phyloP scores from a whole-genome alignment of 2,329 filamentous ascomycete species.

The Trichoderma sp. region DNA sequence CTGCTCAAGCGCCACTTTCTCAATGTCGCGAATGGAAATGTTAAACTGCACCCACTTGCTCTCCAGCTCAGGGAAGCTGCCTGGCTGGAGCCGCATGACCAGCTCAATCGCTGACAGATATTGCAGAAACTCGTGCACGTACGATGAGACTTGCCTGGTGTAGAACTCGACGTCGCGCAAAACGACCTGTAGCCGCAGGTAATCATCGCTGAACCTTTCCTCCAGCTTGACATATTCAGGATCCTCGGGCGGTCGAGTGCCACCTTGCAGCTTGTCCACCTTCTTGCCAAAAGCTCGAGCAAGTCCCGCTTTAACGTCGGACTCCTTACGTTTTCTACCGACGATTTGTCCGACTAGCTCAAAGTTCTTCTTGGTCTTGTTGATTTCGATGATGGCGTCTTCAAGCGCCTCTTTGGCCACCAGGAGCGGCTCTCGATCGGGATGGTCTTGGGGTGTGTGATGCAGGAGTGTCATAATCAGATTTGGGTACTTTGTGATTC shows the following conservation, averaged over 20 bases:
- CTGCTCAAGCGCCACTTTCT: conserved; percentile 76
- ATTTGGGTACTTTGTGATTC: conserved; percentile 89
- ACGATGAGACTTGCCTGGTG: conserved; percentile 73
- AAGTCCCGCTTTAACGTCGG: conserved; percentile 78
- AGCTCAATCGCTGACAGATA: conserved; percentile 80
- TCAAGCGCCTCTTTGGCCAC: conserved; percentile 53
- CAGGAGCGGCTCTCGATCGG: conserved; percentile 67
- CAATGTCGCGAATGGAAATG: conserved; percentile 79
- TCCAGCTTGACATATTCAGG: conserved; percentile 74
- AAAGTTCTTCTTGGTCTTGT: conserved; percentile 92
- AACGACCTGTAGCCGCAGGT: conserved; percentile 86
- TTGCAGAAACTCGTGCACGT: conserved; percentile 76
- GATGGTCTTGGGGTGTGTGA: conserved; percentile 76
- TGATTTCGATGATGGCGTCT: conserved; percentile 77
- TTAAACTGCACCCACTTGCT: conserved; percentile 94
- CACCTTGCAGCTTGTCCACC: conserved; percentile 74
- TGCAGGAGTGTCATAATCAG: conserved; percentile 77
- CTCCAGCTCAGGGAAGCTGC: conserved; percentile 77
- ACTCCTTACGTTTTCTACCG: conserved; percentile 79
- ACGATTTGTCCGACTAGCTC: conserved; percentile 90
- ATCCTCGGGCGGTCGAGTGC: conserved; percentile 66
- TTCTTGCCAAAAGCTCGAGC: conserved; percentile 87
- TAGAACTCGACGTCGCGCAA: conserved; percentile 93
- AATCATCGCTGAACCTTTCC: conserved; percentile 88
- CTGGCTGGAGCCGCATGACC: conserved; percentile 69